Percentiles rank a stretch among this genome's conserved stretches.
phyloP scores from a whole-genome alignment of 163 green algal species.

The Coccomyxa subellipsoidea region DNA sequence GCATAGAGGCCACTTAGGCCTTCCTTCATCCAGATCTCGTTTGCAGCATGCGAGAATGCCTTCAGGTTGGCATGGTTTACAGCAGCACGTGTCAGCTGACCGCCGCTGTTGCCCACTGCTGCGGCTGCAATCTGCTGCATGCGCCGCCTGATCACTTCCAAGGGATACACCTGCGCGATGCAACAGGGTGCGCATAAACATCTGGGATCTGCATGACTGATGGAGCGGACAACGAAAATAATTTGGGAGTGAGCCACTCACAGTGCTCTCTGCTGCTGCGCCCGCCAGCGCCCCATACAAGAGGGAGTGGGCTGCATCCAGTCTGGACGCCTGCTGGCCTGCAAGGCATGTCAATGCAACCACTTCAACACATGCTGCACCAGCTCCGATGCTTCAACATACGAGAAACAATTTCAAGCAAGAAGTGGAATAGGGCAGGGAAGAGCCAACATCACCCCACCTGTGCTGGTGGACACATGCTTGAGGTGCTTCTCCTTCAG shows the following conservation, averaged over 20 bases:
- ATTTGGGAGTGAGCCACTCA: background rate
- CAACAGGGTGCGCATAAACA: too few species aligned
- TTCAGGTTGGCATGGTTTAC: background rate
- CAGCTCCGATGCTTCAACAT: too few species aligned
- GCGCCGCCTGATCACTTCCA: constrained; percentile 67
- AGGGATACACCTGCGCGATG: constrained; percentile 54
- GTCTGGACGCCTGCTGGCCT: background rate
- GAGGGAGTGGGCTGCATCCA: constrained; percentile 50
- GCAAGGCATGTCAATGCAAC: too few species aligned
- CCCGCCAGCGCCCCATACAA: constrained; percentile 67
- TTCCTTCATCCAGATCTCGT: background rate
- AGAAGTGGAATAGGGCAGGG: background rate
- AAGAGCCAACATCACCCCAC: background rate
- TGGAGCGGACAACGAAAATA: too few species aligned
- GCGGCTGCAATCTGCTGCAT: constrained; percentile 47
- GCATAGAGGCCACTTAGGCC: background rate
- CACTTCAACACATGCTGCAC: too few species aligned
- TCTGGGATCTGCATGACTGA: too few species aligned
- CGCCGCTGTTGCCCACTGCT: background rate
- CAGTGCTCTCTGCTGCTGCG: constrained; percentile 39
- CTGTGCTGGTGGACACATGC: background rate
- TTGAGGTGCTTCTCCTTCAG: constrained; percentile 50
- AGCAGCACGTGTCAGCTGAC: background rate
- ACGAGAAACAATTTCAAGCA: too few species aligned
- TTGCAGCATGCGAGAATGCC: background rate